Evolutionary conservation across 805 yeast genomes (phyloP).

Genomic region (Kodamaea hsintzibuensis): DNA sequence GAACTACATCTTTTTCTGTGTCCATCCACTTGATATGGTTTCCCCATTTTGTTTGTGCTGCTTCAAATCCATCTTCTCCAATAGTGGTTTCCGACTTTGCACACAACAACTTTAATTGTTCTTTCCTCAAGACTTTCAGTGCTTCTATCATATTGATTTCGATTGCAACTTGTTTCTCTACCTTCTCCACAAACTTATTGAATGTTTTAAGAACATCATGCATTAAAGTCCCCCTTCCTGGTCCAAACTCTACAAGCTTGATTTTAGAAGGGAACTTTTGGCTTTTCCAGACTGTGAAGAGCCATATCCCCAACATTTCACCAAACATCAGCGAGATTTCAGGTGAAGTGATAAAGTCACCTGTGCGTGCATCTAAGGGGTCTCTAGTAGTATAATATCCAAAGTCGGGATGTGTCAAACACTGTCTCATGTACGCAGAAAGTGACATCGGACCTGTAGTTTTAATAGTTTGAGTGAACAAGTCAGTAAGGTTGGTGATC

Average conservation of each 20-base stretch:
- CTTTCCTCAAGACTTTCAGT: constrained; percentile 58
- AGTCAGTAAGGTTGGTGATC: constrained; percentile 30
- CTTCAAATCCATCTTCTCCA: constrained; percentile 32
- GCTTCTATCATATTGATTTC: constrained; percentile 68
- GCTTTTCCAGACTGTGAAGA: constrained; percentile 53
- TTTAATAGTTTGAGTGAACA: constrained; percentile 51
- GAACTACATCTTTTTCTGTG: constrained; percentile 49
- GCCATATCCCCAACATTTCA: constrained; percentile 79
- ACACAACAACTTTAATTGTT: constrained; percentile 56
- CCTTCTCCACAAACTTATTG: constrained; percentile 35
- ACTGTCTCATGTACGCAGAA: constrained; percentile 76
- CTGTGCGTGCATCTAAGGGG: constrained; percentile 60
- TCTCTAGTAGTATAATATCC: constrained; percentile 81
- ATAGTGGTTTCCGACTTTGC: constrained; percentile 23
- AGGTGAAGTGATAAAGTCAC: constrained; percentile 85
- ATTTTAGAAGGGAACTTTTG: constrained; percentile 53
- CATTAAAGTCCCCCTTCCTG: constrained; percentile 82
- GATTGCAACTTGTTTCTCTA: constrained; percentile 27
- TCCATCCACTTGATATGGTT: constrained; percentile 59
- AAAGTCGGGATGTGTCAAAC: constrained; percentile 71
- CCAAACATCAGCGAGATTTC: constrained; percentile 88
- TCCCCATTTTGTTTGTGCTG: constrained; percentile 51
- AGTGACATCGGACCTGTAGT: constrained; percentile 78
- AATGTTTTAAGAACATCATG: constrained; percentile 57
- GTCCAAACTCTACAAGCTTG: constrained; percentile 75